These are phyloP conservation scores for Priceomyces melissophilus DNA, from an alignment of 805 yeast species.

Conservation along the genomic window DNA sequence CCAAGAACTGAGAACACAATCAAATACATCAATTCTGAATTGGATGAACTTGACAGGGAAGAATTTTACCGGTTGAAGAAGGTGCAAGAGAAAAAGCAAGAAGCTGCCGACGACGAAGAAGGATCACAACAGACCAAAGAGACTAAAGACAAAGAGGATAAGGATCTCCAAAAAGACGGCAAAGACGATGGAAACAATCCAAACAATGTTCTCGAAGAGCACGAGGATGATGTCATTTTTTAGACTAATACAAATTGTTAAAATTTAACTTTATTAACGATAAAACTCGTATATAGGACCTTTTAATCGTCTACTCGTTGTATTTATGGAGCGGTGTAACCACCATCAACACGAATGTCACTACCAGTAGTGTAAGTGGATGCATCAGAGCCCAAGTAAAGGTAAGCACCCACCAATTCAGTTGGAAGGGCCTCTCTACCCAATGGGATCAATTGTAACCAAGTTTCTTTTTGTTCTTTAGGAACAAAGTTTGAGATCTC, in stretches of 20 bases:
- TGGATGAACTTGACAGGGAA: conserved; percentile 97
- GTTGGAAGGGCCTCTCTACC: conserved; percentile 45
- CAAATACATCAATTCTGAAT: conserved; percentile 84
- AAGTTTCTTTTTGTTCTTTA: conserved; percentile 27
- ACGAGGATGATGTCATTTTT: conserved; percentile 46
- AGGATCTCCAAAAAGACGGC: conserved; percentile 15
- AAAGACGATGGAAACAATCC: conserved; percentile 26
- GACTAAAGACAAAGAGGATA: conserved; percentile 9
- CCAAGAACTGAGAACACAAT: conserved; percentile 98
- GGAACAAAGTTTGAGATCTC: conserved; percentile 38
- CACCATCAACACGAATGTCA: conserved; percentile 46
- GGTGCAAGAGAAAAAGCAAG: conserved; percentile 91
- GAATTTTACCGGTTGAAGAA: conserved; percentile 95
- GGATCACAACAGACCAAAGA: conserved; percentile 37
- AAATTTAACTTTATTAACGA: background rate
- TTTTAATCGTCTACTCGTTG: background rate
- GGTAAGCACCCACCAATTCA: conserved; percentile 46
- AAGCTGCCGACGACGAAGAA: conserved; percentile 65
- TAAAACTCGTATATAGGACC: background rate
- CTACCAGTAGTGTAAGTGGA: conserved; percentile 43
- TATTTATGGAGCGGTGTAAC: conserved; percentile 35
- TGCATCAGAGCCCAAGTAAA: conserved; percentile 44
- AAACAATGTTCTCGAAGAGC: conserved; percentile 35
- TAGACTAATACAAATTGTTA: conserved; percentile 8
- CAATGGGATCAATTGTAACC: conserved; percentile 42